Evolutionary conservation across 78 protist species (phyloP), one percentile per base, ranked within the genome.

Genomic region (Creolimax fragrantissima): DNA sequence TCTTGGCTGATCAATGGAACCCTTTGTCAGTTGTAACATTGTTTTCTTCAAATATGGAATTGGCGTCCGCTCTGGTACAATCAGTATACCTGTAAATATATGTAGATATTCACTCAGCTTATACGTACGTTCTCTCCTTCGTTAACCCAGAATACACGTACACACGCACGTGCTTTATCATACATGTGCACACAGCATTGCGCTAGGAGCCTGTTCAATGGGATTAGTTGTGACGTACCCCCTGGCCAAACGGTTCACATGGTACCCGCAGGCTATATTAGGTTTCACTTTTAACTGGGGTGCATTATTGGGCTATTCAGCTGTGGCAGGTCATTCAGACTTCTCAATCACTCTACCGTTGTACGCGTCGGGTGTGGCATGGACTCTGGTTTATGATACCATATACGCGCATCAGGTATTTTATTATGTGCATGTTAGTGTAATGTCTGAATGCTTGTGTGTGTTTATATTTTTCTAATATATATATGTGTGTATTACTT

Each of bases 271-370:
- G 94, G 45, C 94, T 45, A 92, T 97, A 3, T 93, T 97, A 88
- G 98, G 98, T 2, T 92, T 95, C 32, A 94, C 98, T 37, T 95
- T 97, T 89, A 97, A 97, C 93, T 97, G 98, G 97, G 98, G 98
- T 7, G 97, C 94, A 39, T 91, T 96, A 5, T 91, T 96, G 3
- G 98, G 98, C 6, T 92, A 45, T 43, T 45, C 95, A 2, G 97
- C 98, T 2, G 94, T 95, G 35, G 36, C 2, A 17, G 98, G 97
- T 41, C 35, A 88, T 32, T 2, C 7, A 4, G 91, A 90, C 35
- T 92, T 86, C 94, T 35, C n/a, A 32, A 84, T 92, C 17, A 85
- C 91, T 4, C 41, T 84, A 32, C 96, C 97, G 84, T 35, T 97
- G 89, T 97, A 96, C 81, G 44, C 81, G 5, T 93, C 97, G 3